phyloP scores from a whole-genome alignment of 2,329 filamentous ascomycete genomes.

The Polychaeton citri region DNA sequence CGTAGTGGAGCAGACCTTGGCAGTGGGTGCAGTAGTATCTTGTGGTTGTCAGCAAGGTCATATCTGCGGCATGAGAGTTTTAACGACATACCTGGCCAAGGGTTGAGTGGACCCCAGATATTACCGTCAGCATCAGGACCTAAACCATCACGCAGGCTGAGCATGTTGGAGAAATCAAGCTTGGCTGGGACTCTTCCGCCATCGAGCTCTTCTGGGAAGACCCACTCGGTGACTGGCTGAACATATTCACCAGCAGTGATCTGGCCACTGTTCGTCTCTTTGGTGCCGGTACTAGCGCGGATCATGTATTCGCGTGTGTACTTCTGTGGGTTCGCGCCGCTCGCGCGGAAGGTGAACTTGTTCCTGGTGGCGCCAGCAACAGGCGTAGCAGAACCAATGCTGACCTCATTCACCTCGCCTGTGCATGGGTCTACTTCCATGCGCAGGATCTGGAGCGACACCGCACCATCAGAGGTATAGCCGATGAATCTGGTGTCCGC shows the following conservation, averaged over 20 bases:
- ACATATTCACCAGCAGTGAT: slow-evolving; percentile 30
- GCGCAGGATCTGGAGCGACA: slow-evolving; percentile 23
- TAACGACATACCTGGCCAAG: slow-evolving; percentile 26
- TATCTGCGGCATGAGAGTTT: too few relatives aligned
- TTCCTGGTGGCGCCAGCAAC: slow-evolving; percentile 21
- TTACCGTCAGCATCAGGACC: slow-evolving; percentile 16
- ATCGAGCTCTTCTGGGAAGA: slow-evolving; percentile 28
- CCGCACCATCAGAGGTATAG: slow-evolving; percentile 24
- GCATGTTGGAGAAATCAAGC: slow-evolving; percentile 24
- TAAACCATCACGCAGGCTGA: slow-evolving; percentile 18
- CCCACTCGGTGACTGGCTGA: slow-evolving; percentile 30
- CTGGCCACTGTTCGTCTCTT: slow-evolving; percentile 22
- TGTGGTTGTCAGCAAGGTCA: too few relatives aligned
- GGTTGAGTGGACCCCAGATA: slow-evolving; percentile 26
- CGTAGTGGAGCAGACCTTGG: too few relatives aligned
- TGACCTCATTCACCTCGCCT: slow-evolving; percentile 23
- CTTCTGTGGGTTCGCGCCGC: slow-evolving; percentile 14
- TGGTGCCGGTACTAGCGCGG: slow-evolving; percentile 20
- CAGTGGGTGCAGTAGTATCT: too few relatives aligned
- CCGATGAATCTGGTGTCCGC: slow-evolving; percentile 24
- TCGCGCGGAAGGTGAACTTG: slow-evolving; percentile 25
- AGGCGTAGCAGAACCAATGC: slow-evolving; percentile 21
- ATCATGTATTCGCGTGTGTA: slow-evolving; percentile 31
- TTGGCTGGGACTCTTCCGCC: slow-evolving; percentile 22
- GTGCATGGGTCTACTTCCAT: slow-evolving; percentile 32